Evolutionary conservation across 768 basidiomycete genomes (phyloP).

Genomic region (Mrakia blollopis): DNA sequence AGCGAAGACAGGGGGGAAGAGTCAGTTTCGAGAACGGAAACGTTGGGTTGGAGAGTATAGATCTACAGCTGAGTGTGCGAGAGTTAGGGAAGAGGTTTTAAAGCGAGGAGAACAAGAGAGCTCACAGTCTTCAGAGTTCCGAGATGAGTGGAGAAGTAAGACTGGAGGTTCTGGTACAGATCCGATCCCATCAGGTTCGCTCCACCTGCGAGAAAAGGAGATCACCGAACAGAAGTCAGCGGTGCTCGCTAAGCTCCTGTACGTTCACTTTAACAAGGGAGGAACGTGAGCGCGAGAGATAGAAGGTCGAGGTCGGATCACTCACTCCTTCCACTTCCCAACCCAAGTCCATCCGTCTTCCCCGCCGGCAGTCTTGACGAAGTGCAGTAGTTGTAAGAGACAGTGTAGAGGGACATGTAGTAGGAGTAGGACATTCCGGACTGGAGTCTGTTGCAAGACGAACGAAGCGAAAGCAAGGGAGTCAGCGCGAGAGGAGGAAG

Average conservation of each 20-base stretch:
- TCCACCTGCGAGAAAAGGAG: constrained; percentile 49
- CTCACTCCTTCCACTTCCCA: constrained; percentile 21
- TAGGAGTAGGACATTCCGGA: constrained; percentile 45
- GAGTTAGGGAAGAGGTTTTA: neutral
- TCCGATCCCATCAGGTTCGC: constrained; percentile 96
- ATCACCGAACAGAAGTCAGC: neutral
- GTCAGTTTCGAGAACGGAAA: constrained; percentile 5
- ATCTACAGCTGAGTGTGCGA: too few species aligned
- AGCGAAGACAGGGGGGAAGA: neutral
- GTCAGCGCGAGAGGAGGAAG: neutral
- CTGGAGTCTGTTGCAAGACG: constrained; percentile 39
- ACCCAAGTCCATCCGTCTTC: neutral
- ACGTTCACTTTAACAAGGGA: too few species aligned
- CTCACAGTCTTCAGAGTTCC: constrained; percentile 59
- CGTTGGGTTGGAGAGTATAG: too few species aligned
- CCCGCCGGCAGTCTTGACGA: constrained; percentile 8
- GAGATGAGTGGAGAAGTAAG: constrained; percentile 81
- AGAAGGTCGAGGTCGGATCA: neutral
- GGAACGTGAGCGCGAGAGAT: too few species aligned
- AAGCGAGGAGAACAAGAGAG: constrained; percentile 21
- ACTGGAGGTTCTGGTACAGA: constrained; percentile 88
- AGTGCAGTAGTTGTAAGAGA: constrained; percentile 97
- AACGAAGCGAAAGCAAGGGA: neutral
- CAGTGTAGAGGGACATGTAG: constrained; percentile 63
- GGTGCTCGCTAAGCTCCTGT: too few species aligned